Evolutionary conservation across 1,284 basidiomycete genomes (phyloP).

Genomic region (Acaromyces ingoldii): DNA sequence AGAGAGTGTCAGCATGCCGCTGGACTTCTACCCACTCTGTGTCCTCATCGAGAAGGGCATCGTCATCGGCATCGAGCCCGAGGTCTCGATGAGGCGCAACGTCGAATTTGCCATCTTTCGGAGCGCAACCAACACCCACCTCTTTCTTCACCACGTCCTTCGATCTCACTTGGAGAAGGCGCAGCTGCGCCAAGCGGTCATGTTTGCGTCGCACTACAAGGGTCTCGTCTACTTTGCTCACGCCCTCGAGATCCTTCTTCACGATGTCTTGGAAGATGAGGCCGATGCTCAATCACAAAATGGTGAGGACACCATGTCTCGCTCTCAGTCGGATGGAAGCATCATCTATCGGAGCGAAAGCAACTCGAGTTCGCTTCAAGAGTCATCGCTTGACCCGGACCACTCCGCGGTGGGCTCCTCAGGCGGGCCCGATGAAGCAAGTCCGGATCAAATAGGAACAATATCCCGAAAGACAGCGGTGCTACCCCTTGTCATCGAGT

Average conservation of each 20-base stretch:
- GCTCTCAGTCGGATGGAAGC: not conserved
- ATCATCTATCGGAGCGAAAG: not conserved
- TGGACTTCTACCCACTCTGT: conserved; percentile 96
- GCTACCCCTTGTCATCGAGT: conserved; percentile 72
- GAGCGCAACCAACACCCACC: conserved; percentile 84
- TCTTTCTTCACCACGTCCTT: conserved; percentile 89
- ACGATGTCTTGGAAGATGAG: conserved; percentile 90
- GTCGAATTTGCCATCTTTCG: conserved; percentile 88
- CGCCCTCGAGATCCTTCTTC: conserved; percentile 85
- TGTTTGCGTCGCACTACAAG: conserved; percentile 80
- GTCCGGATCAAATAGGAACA: conserved; percentile 29
- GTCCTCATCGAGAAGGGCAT: conserved; percentile 98
- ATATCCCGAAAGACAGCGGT: too few species aligned
- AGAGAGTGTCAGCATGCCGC: conserved; percentile 81
- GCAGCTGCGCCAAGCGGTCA: conserved; percentile 60
- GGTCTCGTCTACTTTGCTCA: conserved; percentile 88
- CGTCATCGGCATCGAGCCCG: conserved; percentile 90
- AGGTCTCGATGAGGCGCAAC: conserved; percentile 69
- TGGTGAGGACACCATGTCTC: conserved; percentile 1
- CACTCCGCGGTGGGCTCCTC: not conserved
- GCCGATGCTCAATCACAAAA: conserved; percentile 52
- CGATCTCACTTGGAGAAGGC: conserved; percentile 66
- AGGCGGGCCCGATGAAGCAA: conserved; percentile 29
- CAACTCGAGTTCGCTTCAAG: not conserved
- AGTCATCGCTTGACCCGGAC: not conserved